Percentiles rank a stretch among this genome's conserved stretches.
phyloP scores from a whole-genome alignment of 2,329 filamentous ascomycete genomes.

The Ceratocystis ficicola region DNA sequence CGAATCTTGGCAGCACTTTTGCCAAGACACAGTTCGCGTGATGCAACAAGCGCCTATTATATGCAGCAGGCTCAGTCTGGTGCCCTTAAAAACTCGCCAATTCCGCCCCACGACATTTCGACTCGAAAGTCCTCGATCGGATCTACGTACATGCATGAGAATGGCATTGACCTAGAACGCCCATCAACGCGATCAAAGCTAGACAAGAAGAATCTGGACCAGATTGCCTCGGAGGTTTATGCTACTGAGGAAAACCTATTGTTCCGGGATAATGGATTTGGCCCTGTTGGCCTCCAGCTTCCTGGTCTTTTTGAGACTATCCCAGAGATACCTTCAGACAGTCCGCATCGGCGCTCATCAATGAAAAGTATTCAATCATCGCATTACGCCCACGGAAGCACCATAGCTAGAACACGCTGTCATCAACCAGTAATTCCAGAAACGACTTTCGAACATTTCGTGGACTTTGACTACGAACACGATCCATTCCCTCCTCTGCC shows the following conservation, averaged over 20 bases:
- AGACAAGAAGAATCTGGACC: constrained; percentile 13
- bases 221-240: constrained; percentile 18
- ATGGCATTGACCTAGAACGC: neutral
- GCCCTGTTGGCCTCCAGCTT: constrained; percentile 28
- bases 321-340: constrained; percentile 21
- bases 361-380: neutral
- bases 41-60: constrained; percentile 22
- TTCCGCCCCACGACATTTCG: neutral
- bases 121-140: neutral
- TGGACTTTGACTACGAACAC: constrained; percentile 20
- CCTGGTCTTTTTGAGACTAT: constrained; percentile 27
- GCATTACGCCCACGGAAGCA: neutral
- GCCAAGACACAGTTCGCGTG: constrained; percentile 22
- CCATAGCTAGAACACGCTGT: neutral
- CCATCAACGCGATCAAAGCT: neutral
- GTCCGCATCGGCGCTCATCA: constrained; percentile 17
- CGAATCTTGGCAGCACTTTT: constrained; percentile 23
- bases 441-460: constrained; percentile 16
- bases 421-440: constrained; percentile 4
- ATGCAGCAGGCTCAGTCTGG: constrained; percentile 19
- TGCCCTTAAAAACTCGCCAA: constrained; percentile 13
- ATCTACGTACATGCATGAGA: neutral
- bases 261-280: constrained; percentile 31
- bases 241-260: constrained; percentile 31
- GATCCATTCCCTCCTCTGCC: constrained; percentile 8